Conservation (phyloP, 208 protist species). For the Wallacemonas sp. region DNA sequence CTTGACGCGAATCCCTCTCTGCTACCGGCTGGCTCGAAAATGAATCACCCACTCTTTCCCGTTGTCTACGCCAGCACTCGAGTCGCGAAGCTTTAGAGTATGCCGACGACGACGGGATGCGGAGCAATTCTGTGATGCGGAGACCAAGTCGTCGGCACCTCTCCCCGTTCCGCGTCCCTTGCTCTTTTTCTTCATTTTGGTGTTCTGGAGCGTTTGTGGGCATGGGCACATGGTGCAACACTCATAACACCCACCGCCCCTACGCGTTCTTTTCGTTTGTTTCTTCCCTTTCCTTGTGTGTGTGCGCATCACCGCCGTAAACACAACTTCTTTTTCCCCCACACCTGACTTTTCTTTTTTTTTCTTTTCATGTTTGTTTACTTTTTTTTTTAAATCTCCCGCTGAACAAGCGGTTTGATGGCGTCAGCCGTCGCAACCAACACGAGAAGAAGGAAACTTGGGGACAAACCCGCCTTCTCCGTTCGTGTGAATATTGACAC, state of each 20-base stretch:
- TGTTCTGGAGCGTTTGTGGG: not conserved
- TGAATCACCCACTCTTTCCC: slow-evolving; percentile 8
- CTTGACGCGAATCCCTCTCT: slow-evolving; percentile 20
- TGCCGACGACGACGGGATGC: too few species aligned
- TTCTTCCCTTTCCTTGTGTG: slow-evolving; percentile 7
- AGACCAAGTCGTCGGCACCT: too few species aligned
- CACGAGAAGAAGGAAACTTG: slow-evolving; percentile 14
- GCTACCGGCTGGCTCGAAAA: slow-evolving; percentile 2
- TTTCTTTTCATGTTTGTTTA: not conserved
- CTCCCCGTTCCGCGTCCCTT: not conserved
- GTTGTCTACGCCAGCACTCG: not conserved
- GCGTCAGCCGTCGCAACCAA: not conserved
- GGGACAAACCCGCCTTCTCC: slow-evolving; percentile 21
- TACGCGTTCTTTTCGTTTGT: not conserved
- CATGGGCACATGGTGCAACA: not conserved
- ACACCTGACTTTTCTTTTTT: not conserved
- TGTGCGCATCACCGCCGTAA: not conserved
- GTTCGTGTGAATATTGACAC: not conserved
- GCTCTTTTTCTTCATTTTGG: not conserved
- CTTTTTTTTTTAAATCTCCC: not conserved
- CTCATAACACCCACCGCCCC: not conserved
- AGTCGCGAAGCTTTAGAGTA: not conserved
- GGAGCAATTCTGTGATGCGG: too few species aligned
- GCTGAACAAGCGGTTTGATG: too few species aligned
- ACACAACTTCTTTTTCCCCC: not conserved